Evolutionary conservation across 2,329 filamentous ascomycete genomes (phyloP).

Genomic region (Trichophyton rubrum): DNA sequence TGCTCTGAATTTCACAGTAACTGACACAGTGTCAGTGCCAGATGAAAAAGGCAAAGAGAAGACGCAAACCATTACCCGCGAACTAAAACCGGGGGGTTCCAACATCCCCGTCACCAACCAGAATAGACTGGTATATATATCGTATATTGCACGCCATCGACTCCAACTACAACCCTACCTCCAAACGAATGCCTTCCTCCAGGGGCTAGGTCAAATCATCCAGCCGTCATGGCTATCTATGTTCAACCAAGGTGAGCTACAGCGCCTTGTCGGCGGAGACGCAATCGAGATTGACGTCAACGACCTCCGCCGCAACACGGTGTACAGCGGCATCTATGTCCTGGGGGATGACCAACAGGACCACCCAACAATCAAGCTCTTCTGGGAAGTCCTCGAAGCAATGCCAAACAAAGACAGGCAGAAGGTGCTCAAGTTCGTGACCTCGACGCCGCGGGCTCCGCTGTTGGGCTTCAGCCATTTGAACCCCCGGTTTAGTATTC

Average conservation of each 20-base stretch:
- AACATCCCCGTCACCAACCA: slow-evolving; percentile 74
- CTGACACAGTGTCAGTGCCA: slow-evolving; percentile 50
- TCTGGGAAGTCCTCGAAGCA: slow-evolving; percentile 77
- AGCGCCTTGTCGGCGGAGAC: slow-evolving; percentile 84
- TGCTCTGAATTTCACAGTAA: slow-evolving; percentile 77
- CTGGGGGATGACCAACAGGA: slow-evolving; percentile 82
- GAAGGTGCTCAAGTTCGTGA: slow-evolving; percentile 90
- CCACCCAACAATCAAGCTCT: slow-evolving; percentile 71
- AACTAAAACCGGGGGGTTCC: slow-evolving; percentile 65
- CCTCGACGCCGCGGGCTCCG: slow-evolving; percentile 79
- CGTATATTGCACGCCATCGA: slow-evolving; percentile 76
- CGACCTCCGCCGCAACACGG: slow-evolving; percentile 71
- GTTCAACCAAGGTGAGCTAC: slow-evolving; percentile 95
- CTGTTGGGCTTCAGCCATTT: slow-evolving; percentile 79
- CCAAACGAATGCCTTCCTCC: slow-evolving; percentile 82
- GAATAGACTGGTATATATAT: slow-evolving; percentile 89
- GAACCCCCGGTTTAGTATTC: slow-evolving; percentile 75
- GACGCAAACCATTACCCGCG: slow-evolving; percentile 45
- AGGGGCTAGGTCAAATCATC: slow-evolving; percentile 75
- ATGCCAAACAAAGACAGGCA: slow-evolving; percentile 66
- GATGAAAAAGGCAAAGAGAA: slow-evolving; percentile 23
- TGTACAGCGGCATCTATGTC: slow-evolving; percentile 75
- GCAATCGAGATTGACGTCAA: slow-evolving; percentile 73
- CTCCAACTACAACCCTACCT: slow-evolving; percentile 64
- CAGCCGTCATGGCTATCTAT: slow-evolving; percentile 88